phyloP scores from a whole-genome alignment of 345 rosid genomes.

The Eucalyptus regnans region DNA sequence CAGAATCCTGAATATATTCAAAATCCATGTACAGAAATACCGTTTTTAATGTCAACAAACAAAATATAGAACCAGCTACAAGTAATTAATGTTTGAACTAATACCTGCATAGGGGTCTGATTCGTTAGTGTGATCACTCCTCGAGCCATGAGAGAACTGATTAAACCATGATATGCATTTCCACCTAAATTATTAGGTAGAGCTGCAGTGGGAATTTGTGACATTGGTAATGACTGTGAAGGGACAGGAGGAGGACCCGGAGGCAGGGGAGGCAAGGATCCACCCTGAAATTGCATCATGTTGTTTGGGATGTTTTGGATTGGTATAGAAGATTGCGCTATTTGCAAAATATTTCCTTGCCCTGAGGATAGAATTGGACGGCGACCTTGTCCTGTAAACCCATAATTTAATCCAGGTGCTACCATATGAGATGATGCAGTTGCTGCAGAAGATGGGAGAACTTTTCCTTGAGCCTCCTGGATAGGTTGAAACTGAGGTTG shows the following conservation, averaged over 20 bases:
- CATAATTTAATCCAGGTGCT: slow-evolving; percentile 25
- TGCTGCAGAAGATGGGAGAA: slow-evolving; percentile 22
- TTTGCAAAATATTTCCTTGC: slow-evolving; percentile 14
- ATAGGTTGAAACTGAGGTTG: slow-evolving; percentile 29
- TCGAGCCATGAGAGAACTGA: slow-evolving; percentile 79
- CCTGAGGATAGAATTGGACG: slow-evolving; percentile 7
- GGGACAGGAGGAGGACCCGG: slow-evolving; percentile 34
- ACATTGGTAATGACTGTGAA: slow-evolving; percentile 24
- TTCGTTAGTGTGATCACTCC: slow-evolving; percentile 75
- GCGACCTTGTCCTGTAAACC: slow-evolving; percentile 37
- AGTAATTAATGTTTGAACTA: background rate
- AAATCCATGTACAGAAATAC: background rate
- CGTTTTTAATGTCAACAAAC: background rate
- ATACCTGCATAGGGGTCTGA: slow-evolving; percentile 63
- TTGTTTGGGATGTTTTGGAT: slow-evolving; percentile 21
- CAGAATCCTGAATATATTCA: slow-evolving; percentile 46
- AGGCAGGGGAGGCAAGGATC: slow-evolving; percentile 49
- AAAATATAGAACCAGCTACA: background rate
- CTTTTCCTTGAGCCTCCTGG: slow-evolving; percentile 23
- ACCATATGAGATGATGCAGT: slow-evolving; percentile 29
- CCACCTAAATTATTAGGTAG: slow-evolving; percentile 40
- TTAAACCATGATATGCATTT: slow-evolving; percentile 64
- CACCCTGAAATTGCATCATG: slow-evolving; percentile 21
- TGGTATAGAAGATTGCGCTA: slow-evolving; percentile 26
- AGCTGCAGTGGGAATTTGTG: slow-evolving; percentile 30